Base-by-base conservation (phyloP, 352 stramenopile genomes). In the Pythium oligandrum region DNA sequence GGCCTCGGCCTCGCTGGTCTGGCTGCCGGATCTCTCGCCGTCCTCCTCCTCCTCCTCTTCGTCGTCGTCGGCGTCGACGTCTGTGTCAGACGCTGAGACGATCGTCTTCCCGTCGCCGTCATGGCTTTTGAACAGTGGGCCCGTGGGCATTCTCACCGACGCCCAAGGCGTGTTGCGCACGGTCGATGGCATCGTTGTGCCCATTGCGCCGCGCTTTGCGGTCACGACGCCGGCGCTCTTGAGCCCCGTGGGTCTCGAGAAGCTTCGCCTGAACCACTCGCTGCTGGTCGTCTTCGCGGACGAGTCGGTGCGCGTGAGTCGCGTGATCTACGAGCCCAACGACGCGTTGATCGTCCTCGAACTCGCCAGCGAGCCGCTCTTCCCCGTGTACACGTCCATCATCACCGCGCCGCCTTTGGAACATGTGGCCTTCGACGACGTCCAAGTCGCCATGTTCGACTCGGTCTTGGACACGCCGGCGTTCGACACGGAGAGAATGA, bases 151-250 rank as follows among this genome's bases (percentile, higher is more conserved):
- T 26, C 17, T 26, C 17, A 26, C 17, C 17, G 17, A 26, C 17
- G 17, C 17, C 17, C 17, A 26, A 26, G 17, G 17, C 17, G 17
- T 26, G 17, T 26, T 26, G 17, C 17, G 43, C 43, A 30, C 43
- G 9, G 53, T 61, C 31, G 59, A 66, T 32, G 59, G 59, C 44
- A 38, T 67, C 10, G 59, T 62, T 17, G 39, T 67, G 10, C 53
- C 37, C 0, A 58, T 67, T 30, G 59, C 59, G 30, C 48, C 53
- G 2, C 44, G 40, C 1, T 67, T 62, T 42, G 53, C 43, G 1
- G 44, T 67, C 11, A 67, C 53, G 2, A 44, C 59, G 3, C 38
- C 48, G 4, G 45, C 26, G 40, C 30, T 62, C 2, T 33, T 67
- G 10, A 62, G 36, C n/a, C 11, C 36, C 1, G 30, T 40, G 4